phyloP scores from a whole-genome alignment of 805 yeast species.

The Teunomyces lycoperdinae region DNA sequence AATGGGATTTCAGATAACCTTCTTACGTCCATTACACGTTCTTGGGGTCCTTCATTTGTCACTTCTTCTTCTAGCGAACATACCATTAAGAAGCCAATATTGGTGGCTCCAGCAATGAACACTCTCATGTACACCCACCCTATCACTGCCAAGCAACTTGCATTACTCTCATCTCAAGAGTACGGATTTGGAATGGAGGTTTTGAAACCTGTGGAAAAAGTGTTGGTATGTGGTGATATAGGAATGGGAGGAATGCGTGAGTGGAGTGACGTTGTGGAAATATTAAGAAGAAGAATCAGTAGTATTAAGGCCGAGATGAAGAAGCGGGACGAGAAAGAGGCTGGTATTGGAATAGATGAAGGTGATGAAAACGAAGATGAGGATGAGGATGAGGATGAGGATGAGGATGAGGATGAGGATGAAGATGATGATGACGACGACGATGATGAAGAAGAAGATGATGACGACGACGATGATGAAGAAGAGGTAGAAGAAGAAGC shows the following conservation, averaged over 20 bases:
- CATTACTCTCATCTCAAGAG: conserved; percentile 30
- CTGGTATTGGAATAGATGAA: conserved; percentile 24
- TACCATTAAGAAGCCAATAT: conserved; percentile 36
- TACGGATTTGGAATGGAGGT: conserved; percentile 43
- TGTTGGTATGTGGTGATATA: conserved; percentile 46
- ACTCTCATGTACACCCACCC: conserved; percentile 49
- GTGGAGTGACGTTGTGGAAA: conserved; percentile 46
- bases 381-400: conserved; percentile 34
- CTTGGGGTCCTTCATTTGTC: conserved; percentile 35
- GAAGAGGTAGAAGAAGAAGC: conserved; percentile 2
- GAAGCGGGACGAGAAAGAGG: conserved; percentile 13
- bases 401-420: conserved; percentile 32
- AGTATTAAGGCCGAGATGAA: conserved; percentile 26
- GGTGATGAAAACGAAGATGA: conserved; percentile 34
- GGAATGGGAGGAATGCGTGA: conserved; percentile 53
- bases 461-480: conserved; percentile 17
- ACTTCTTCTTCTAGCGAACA: conserved; percentile 9
- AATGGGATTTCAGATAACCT: conserved; percentile 46
- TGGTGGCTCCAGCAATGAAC: conserved; percentile 49
- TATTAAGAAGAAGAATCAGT: conserved; percentile 33
- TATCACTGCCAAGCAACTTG: conserved; percentile 39
- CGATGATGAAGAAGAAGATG: conserved; percentile 38
- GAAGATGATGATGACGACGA: conserved; percentile 39
- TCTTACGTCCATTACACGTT: conserved; percentile 39
- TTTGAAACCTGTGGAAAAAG: conserved; percentile 46